A percentile compares a stretch with the other conserved stretches of the same genome.
phyloP scores from a whole-genome alignment of 768 basidiomycete genomes.

The Termitomyces sp. region DNA sequence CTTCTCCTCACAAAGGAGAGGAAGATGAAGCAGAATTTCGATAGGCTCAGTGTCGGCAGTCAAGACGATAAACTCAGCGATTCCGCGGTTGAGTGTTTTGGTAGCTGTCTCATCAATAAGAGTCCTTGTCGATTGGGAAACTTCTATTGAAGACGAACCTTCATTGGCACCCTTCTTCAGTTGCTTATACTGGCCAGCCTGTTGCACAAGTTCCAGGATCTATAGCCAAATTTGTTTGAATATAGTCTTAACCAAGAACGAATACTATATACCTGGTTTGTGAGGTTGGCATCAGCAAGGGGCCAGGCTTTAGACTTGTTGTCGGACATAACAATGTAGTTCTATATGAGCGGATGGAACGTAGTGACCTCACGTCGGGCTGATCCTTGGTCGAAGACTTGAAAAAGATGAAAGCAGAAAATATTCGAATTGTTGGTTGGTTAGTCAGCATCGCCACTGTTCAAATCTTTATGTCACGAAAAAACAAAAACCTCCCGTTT shows the following conservation, averaged over 20 bases:
- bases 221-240: slow-evolving; percentile 26
- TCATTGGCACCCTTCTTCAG: slow-evolving; percentile 99
- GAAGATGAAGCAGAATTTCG: slow-evolving; percentile 96
- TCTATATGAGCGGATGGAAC: slow-evolving; percentile 9
- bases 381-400: slow-evolving; percentile 78
- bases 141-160: slow-evolving; percentile 46
- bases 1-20: slow-evolving; percentile 98
- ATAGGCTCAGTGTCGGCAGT: slow-evolving; percentile 97
- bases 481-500: too few relatives aligned
- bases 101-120: slow-evolving; percentile 57
- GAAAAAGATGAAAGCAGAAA: neutral
- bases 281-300: slow-evolving; percentile 78
- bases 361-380: slow-evolving; percentile 72
- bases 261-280: slow-evolving; percentile 70
- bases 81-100: slow-evolving; percentile 97
- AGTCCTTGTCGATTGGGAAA: neutral
- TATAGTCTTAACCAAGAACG: neutral
- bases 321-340: slow-evolving; percentile 53
- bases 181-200: slow-evolving; percentile 97
- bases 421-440: neutral
- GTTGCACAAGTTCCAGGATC: slow-evolving; percentile 96
- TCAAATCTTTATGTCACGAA: too few relatives aligned
- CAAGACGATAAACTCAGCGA: slow-evolving; percentile 95
- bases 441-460: slow-evolving; percentile 9
- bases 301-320: slow-evolving; percentile 84